phyloP scores from a whole-genome alignment of 2,329 filamentous ascomycete genomes.

The Colletotrichum lentis region DNA sequence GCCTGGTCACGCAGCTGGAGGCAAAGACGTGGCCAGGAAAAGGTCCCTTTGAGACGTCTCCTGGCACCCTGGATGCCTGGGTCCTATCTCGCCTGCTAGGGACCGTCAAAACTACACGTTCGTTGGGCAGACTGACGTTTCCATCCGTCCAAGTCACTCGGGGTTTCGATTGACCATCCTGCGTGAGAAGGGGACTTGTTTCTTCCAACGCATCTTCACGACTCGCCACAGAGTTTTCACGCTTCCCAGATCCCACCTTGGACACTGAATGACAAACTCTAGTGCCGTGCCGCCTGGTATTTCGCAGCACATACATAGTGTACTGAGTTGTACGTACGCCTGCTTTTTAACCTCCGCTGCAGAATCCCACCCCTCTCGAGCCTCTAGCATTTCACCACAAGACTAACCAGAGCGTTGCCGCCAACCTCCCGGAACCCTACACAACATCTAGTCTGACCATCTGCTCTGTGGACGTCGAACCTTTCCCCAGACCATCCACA shows the following conservation, averaged over 20 bases:
- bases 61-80: background rate
- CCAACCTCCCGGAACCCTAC: conserved; percentile 7
- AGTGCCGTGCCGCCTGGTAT: background rate
- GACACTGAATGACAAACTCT: conserved; percentile 8
- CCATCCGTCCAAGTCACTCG: background rate
- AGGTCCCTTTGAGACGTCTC: background rate
- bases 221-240: conserved; percentile 24
- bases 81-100: background rate
- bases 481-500: conserved; percentile 36
- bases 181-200: conserved; percentile 10
- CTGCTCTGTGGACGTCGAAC: background rate
- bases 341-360: conserved; percentile 1
- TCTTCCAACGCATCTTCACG: conserved; percentile 29
- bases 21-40: conserved; percentile 11
- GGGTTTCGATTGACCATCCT: conserved; percentile 26
- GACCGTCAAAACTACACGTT: background rate
- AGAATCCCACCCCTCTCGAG: conserved; percentile 1
- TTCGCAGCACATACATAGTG: conserved; percentile 2
- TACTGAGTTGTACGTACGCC: background rate
- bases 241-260: conserved; percentile 23
- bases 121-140: background rate
- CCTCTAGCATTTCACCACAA: background rate
- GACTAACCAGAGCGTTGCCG: conserved; percentile 18
- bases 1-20: conserved; percentile 17
- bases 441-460: conserved; percentile 7